Conservation (phyloP, 192 early-diverging fungal species). For the Rhizophagus clarus region DNA sequence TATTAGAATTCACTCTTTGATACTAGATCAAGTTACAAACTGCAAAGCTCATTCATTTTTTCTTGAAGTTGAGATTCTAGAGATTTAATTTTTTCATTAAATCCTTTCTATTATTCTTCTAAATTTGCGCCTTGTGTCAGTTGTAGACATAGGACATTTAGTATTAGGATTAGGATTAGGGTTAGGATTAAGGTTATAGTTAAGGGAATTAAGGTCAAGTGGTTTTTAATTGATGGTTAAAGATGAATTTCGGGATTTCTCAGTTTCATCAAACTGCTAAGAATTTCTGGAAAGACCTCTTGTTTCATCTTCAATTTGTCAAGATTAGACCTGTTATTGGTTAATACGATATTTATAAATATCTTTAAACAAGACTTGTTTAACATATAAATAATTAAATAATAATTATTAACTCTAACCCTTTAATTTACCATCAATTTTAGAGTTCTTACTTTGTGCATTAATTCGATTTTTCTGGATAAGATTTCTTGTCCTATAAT, state of each 20-base stretch:
- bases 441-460: background rate
- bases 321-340: slow-evolving; percentile 42
- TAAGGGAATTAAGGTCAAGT: no score
- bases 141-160: no score
- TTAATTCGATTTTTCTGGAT: slow-evolving; percentile 25
- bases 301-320: slow-evolving; percentile 75
- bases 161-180: no score
- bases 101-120: slow-evolving; percentile 54
- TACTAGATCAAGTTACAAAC: slow-evolving; percentile 60
- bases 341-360: slow-evolving; percentile 22
- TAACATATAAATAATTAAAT: background rate
- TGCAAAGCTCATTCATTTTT: slow-evolving; percentile 55
- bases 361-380: background rate
- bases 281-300: slow-evolving; percentile 63
- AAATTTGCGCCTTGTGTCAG: slow-evolving; percentile 63
- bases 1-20: slow-evolving; percentile 74
- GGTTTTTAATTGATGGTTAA: no score
- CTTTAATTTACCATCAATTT: background rate
- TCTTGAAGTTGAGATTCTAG: slow-evolving; percentile 51
- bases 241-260: no score
- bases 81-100: slow-evolving; percentile 42
- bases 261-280: slow-evolving; percentile 68
- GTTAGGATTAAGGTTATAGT: no score
- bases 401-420: slow-evolving; percentile 18
- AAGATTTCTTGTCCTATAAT: slow-evolving; percentile 39